phyloP scores from a whole-genome alignment of 805 yeast genomes.

The Zygosaccharomyces kombuchaensis region DNA sequence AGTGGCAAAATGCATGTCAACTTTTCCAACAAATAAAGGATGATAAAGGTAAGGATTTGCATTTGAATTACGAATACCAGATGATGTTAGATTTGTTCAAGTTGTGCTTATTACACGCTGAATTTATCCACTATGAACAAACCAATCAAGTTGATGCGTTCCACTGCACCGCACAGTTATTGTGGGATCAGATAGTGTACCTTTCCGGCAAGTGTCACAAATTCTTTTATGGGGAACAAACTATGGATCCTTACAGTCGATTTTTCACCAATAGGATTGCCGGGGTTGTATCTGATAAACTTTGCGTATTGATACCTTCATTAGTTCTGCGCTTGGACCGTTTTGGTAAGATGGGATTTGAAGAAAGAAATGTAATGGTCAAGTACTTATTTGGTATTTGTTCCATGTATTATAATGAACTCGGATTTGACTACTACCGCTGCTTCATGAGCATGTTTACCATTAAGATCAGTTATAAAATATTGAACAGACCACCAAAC shows the following conservation, averaged over 20 bases:
- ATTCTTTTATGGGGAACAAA: constrained; percentile 17
- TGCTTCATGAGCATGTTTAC: constrained; percentile 31
- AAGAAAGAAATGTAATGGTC: constrained; percentile 16
- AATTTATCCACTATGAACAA: constrained; percentile 24
- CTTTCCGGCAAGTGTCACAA: constrained; percentile 20
- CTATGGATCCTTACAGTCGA: constrained; percentile 17
- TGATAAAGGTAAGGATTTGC: constrained; percentile 1
- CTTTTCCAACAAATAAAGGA: constrained; percentile 10
- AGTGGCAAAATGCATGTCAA: constrained; percentile 10
- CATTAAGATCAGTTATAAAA: constrained; percentile 28
- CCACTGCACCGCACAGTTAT: constrained; percentile 16
- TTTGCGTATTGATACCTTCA: constrained; percentile 26
- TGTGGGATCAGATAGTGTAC: constrained; percentile 23
- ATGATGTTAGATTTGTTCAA: constrained; percentile 22
- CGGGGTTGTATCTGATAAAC: constrained; percentile 26
- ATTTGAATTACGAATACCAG: constrained; percentile 22
- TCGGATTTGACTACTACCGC: constrained; percentile 30
- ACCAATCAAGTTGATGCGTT: constrained; percentile 11
- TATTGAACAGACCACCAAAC: constrained; percentile 20
- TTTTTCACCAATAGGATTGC: constrained; percentile 30
- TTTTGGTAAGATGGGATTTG: constrained; percentile 10
- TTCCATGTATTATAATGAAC: constrained; percentile 31
- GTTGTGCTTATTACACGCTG: constrained; percentile 22
- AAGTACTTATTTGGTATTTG: constrained; percentile 21
- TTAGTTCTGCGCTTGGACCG: constrained; percentile 26